Evolutionary conservation across 2,329 filamentous ascomycete genomes (phyloP), one percentile per base, ranked within the genome.

Genomic region (Uncinocarpus reesii): DNA sequence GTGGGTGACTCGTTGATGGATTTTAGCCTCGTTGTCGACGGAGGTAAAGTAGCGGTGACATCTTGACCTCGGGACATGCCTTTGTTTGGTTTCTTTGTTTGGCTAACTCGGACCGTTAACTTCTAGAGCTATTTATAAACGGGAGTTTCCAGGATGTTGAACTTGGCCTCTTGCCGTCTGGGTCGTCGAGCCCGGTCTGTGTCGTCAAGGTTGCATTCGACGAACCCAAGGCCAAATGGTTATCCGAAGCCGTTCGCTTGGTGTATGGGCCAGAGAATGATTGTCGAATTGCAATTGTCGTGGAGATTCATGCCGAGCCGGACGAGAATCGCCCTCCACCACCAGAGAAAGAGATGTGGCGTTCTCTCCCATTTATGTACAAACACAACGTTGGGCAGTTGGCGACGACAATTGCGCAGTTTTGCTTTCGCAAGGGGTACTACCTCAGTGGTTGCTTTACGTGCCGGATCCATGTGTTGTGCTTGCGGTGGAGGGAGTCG

Each of bases 331-430:
- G 24, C 7, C 43, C 21, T 6, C 21, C 43, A 26, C 43, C 43
- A 15, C 43, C 21, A 6, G 32, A 36, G n/a, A 11, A 35, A 20
- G 31, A 45, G n/a, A 13, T 45, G 16, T 36, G 42, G 43, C 36
- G n/a, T 15, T 46, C 21, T 16, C 23, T 46, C 11, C 32, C 43
- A 13, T 46, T 46, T 16, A 46, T 46, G 43, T 5, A 46, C n/a
- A 37, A 15, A 37, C 43, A 46, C 31, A 15, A 46, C 4, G 34
- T 46, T 16, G 34, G 24, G 2, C 31, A 29, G 13, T 15, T 46
- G 4, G 43, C 32, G 3, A 21, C n/a, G 4, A 28, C 43, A 11
- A 36, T 37, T 26, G 11, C 6, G 23, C 7, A 37, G 21, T 46
- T 37, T 46, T 46, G 43, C 15, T 6, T 13, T 11, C 34, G 34